Base-by-base conservation (phyloP, 2,329 filamentous ascomycete species). In the Aspergillus flavus region DNA sequence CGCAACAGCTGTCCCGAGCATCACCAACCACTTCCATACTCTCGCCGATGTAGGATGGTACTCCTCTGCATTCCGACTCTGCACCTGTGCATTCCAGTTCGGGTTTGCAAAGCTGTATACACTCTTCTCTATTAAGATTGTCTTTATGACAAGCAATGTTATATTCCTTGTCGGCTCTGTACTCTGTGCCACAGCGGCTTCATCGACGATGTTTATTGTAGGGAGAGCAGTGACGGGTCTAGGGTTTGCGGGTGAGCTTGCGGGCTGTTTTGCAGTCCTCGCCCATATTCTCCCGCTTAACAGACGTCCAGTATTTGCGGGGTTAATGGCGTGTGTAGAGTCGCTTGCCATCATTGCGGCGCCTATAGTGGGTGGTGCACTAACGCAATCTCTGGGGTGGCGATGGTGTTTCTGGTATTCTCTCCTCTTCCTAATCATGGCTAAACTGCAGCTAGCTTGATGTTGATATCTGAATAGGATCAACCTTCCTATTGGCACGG, bases 371-470 rank as follows among this genome's bases (percentile, higher is more conserved):
- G 78, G 78, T 14, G 78, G 76, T 45, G 72, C 69, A 14, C 62
- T 79, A 19, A 78, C 73, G 21, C 67, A 79, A 52, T 68, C 68
- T 10, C 53, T 76, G 1, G 67, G 64, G 21, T 80, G 78, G 77
- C 59, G 77, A 48, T 78, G 75, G 72, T 80, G 76, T 60, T 78
- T 75, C 53, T 76, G 70, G 58, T 69, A 62, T 39, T 21, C 16
- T 21, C 9, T 30, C 21, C 32, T 34, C 16, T 7, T 56, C 16
- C 19, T 19, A 39, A 46, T 7, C 5, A 36, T 41, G n/a, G 34
- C 52, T 11, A 34, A 34, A 19, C 39, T 3, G 7, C 6, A 23
- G 9, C 6, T 32, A 6, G 26, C 3, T 32, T 19, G 16, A n/a
- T 9, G 48, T 55, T 57, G 21, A 61, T 36, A 41, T 46, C 2